These are phyloP conservation scores for Stentor coeruleus DNA, from an alignment of 73 alveolate species.

Conservation along the genomic window DNA sequence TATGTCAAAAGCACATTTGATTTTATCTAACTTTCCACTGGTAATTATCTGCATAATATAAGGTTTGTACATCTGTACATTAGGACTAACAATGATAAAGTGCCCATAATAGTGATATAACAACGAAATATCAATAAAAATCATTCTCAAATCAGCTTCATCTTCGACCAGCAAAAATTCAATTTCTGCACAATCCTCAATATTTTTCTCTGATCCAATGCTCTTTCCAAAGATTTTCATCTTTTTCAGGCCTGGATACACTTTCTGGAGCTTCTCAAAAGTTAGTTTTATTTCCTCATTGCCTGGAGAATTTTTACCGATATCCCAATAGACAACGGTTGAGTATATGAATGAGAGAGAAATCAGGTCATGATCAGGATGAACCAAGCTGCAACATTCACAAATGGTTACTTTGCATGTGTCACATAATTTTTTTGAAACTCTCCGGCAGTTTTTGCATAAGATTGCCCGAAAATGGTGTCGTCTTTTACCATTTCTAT, in stretches of 20 bases:
- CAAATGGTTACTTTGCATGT: background rate
- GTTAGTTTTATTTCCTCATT: background rate
- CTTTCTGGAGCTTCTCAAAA: background rate
- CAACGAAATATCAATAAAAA: background rate
- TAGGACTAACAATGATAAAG: background rate
- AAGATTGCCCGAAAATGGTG: slow-evolving; percentile 21
- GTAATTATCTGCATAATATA: background rate
- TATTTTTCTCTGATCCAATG: background rate
- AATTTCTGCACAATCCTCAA: background rate
- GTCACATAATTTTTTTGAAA: background rate
- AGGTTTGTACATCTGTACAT: background rate
- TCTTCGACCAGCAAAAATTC: background rate
- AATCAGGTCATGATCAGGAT: background rate
- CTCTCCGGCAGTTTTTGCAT: background rate
- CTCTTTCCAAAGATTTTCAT: slow-evolving; percentile 7
- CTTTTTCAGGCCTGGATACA: background rate
- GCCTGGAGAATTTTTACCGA: background rate
- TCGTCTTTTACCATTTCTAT: slow-evolving; percentile 47
- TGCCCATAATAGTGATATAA: background rate
- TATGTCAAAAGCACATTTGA: background rate
- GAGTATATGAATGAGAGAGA: background rate
- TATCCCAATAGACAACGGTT: background rate
- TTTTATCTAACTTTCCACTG: background rate
- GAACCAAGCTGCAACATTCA: background rate
- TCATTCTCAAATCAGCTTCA: background rate